These are phyloP conservation scores for Cenococcum geophilum DNA, from an alignment of 495 filamentous ascomycete species.

Conservation along the genomic window DNA sequence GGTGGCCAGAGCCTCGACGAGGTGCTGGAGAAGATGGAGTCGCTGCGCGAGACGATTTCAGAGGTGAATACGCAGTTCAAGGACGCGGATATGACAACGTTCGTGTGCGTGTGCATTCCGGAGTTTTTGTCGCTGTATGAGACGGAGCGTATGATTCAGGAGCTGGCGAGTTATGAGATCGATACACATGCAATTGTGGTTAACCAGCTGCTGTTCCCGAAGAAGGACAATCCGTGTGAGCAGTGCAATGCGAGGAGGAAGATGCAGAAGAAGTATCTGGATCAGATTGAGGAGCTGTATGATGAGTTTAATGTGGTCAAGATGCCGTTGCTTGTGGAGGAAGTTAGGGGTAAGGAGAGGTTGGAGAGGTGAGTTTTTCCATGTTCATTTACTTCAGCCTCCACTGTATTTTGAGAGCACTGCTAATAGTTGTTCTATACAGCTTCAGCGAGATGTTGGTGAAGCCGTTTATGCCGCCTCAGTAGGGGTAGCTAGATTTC, in stretches of 20 bases:
- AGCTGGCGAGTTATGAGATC: slow-evolving; percentile 86
- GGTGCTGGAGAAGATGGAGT: slow-evolving; percentile 89
- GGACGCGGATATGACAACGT: slow-evolving; percentile 90
- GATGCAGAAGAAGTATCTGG: slow-evolving; percentile 99
- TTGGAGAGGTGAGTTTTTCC: slow-evolving; percentile 62
- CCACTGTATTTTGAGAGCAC: slow-evolving; percentile 14
- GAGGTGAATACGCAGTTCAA: slow-evolving; percentile 99
- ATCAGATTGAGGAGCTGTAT: slow-evolving; percentile 97
- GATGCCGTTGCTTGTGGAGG: slow-evolving; percentile 92
- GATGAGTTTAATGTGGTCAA: slow-evolving; percentile 99
- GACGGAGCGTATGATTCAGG: slow-evolving; percentile 99
- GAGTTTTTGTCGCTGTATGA: slow-evolving; percentile 97
- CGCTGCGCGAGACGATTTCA: slow-evolving; percentile 80
- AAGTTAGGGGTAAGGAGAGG: slow-evolving; percentile 90
- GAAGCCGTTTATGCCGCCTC: slow-evolving; percentile 73
- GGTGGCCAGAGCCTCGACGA: slow-evolving; percentile 87
- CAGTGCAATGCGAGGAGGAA: slow-evolving; percentile 92
- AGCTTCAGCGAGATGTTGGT: slow-evolving; percentile 91
- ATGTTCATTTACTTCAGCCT: background rate
- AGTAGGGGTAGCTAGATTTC: slow-evolving; percentile 38
- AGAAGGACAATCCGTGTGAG: slow-evolving; percentile 76
- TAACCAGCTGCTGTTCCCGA: slow-evolving; percentile 94
- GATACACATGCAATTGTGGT: slow-evolving; percentile 97
- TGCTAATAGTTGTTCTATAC: slow-evolving; percentile 16
- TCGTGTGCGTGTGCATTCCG: slow-evolving; percentile 96